Conservation (phyloP, 2,329 filamentous ascomycete genomes). For the Phoma sp. region DNA sequence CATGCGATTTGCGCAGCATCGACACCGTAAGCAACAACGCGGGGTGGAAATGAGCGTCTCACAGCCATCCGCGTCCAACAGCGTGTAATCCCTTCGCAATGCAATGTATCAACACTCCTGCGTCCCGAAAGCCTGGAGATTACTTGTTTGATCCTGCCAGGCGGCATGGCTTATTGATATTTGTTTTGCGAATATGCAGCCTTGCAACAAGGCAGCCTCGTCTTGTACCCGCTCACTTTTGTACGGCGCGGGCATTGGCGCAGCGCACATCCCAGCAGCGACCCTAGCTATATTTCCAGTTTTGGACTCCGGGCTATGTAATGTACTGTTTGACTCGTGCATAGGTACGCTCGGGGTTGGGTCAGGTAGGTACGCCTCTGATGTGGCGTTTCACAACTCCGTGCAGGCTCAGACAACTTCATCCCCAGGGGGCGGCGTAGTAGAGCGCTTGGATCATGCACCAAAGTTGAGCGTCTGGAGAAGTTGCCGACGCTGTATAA, state of each 20-base stretch:
- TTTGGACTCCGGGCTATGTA: not conserved
- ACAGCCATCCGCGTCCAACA: conserved; percentile 2
- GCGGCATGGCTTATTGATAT: not conserved
- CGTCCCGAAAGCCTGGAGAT: conserved; percentile 4
- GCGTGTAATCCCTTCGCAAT: not conserved
- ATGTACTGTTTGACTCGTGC: not conserved
- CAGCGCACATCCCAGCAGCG: not conserved
- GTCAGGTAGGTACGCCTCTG: conserved; percentile 6
- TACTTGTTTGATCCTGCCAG: conserved; percentile 10
- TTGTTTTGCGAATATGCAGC: not conserved
- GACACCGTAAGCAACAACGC: not conserved
- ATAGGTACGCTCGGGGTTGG: conserved; percentile 9
- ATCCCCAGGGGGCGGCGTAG: conserved; percentile 12
- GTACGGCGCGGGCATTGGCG: not conserved
- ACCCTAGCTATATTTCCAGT: not conserved
- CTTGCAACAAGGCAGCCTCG: conserved; percentile 1
- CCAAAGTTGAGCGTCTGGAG: not conserved
- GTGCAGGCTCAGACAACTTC: conserved; percentile 4
- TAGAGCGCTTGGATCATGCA: conserved; percentile 5
- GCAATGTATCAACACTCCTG: not conserved
- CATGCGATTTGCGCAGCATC: not conserved
- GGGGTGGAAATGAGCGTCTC: conserved; percentile 7
- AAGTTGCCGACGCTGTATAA: conserved; percentile 5
- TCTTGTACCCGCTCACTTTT: not conserved
- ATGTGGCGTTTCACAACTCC: conserved; percentile 13